These are phyloP conservation scores for Smallanthus sonchifolius DNA, from an alignment of 129 eudicot genomes.

Conservation along the genomic window DNA sequence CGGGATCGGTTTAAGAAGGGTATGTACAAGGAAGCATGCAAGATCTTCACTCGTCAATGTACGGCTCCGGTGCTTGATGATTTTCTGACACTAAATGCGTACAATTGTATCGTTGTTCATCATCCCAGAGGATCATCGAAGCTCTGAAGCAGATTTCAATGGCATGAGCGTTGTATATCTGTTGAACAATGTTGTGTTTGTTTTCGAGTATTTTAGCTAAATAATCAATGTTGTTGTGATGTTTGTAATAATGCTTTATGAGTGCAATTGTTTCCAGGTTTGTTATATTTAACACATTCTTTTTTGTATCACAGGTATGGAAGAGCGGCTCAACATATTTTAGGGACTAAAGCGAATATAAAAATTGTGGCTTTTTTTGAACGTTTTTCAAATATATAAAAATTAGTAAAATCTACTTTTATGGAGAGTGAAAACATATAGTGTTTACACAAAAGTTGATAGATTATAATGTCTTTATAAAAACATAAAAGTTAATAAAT, in stretches of 20 bases:
- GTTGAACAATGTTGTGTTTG: not conserved
- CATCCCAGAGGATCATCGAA: constrained; percentile 62
- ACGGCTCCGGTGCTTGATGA: constrained; percentile 55
- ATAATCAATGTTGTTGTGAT: constrained; percentile 14
- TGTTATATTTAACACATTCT: too few species aligned
- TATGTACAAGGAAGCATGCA: constrained; percentile 77
- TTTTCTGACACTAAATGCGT: constrained; percentile 75
- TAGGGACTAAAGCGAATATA: too few species aligned
- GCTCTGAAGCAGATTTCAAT: constrained; percentile 30
- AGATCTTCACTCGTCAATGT: constrained; percentile 70
- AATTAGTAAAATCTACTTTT: too few species aligned
- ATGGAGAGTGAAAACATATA: too few species aligned
- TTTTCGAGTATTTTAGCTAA: constrained; percentile 19
- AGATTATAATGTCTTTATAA: too few species aligned
- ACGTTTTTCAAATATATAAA: too few species aligned
- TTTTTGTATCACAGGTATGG: too few species aligned
- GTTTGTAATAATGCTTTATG: constrained; percentile 21
- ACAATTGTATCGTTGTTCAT: constrained; percentile 65
- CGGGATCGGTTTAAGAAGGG: constrained; percentile 64
- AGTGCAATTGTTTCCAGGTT: not conserved
- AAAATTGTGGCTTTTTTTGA: too few species aligned
- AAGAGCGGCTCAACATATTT: too few species aligned
- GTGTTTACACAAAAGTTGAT: too few species aligned
- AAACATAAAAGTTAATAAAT: too few species aligned
- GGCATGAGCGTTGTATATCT: not conserved